Conservation (phyloP, 306 rosid genomes). For the Luffa acutangula region DNA sequence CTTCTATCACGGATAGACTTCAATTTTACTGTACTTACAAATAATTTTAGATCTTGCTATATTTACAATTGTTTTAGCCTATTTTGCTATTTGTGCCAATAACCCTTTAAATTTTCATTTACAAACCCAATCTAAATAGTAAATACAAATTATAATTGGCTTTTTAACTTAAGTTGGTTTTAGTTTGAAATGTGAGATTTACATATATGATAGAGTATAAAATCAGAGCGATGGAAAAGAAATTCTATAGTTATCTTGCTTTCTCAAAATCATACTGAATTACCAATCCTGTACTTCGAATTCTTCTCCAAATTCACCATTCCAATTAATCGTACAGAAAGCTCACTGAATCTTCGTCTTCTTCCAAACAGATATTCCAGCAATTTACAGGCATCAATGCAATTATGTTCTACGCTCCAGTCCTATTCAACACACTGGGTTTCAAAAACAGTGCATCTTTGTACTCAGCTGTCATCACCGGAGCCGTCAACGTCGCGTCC, state of each 20-base stretch:
- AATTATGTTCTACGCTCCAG: conserved; percentile 68
- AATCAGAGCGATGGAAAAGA: neutral
- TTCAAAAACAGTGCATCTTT: conserved; percentile 32
- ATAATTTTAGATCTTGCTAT: too few species aligned
- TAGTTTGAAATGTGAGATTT: neutral
- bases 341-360: neutral
- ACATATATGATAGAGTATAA: neutral
- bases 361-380: conserved; percentile 49
- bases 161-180: neutral
- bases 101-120: neutral
- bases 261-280: neutral
- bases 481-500: conserved; percentile 41
- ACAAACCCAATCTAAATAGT: too few species aligned
- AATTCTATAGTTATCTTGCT: neutral
- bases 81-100: too few species aligned
- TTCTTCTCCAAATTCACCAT: neutral
- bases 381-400: conserved; percentile 66
- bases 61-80: too few species aligned
- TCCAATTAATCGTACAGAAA: neutral
- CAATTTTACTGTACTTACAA: too few species aligned
- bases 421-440: conserved; percentile 44
- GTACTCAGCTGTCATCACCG: conserved; percentile 51
- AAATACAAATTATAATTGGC: too few species aligned
- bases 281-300: neutral
- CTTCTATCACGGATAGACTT: too few species aligned